Evolutionary conservation across 768 basidiomycete species (phyloP).

Genomic region (Gautieria morchelliformis): DNA sequence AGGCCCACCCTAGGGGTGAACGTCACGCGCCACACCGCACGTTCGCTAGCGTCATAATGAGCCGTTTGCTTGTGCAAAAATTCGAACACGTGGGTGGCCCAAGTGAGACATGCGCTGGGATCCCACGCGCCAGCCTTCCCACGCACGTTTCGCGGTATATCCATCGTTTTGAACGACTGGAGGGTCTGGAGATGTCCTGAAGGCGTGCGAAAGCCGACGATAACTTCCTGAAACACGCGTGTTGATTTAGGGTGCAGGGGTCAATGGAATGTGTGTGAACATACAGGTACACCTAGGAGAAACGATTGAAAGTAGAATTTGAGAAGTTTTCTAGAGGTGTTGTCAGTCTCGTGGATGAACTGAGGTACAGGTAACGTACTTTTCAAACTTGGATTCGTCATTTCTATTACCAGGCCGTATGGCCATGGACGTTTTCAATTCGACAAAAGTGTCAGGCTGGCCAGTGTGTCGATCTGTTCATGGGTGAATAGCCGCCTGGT

Average conservation of each 20-base stretch:
- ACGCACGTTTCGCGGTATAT: constrained; percentile 69
- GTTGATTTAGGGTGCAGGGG: too few relatives aligned
- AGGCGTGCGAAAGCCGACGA: constrained; percentile 82
- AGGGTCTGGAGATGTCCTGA: constrained; percentile 56
- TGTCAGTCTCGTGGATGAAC: neutral
- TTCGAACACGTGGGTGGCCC: constrained; percentile 55
- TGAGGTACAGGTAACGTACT: constrained; percentile 34
- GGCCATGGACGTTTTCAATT: constrained; percentile 76
- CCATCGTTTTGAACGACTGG: constrained; percentile 68
- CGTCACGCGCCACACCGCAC: constrained; percentile 57
- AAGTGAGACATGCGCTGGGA: constrained; percentile 60
- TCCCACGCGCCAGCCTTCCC: constrained; percentile 73
- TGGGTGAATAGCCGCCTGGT: constrained; percentile 9
- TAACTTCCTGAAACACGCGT: constrained; percentile 48
- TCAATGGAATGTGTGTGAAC: constrained; percentile 15
- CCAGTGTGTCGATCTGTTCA: constrained; percentile 48
- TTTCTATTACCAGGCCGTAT: constrained; percentile 42
- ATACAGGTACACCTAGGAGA: constrained; percentile 80
- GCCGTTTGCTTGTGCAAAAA: constrained; percentile 31
- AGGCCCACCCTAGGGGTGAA: constrained; percentile 55
- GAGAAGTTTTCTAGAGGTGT: constrained; percentile 59
- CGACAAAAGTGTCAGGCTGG: constrained; percentile 61
- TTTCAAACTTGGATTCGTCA: constrained; percentile 72
- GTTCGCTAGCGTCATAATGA: neutral
- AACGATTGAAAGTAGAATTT: constrained; percentile 92